Percentiles rank a stretch among this genome's conserved stretches.
These are phyloP conservation scores for Fusarium ramigenum DNA, from an alignment of 2,329 filamentous ascomycete species.

Conservation along the genomic window DNA sequence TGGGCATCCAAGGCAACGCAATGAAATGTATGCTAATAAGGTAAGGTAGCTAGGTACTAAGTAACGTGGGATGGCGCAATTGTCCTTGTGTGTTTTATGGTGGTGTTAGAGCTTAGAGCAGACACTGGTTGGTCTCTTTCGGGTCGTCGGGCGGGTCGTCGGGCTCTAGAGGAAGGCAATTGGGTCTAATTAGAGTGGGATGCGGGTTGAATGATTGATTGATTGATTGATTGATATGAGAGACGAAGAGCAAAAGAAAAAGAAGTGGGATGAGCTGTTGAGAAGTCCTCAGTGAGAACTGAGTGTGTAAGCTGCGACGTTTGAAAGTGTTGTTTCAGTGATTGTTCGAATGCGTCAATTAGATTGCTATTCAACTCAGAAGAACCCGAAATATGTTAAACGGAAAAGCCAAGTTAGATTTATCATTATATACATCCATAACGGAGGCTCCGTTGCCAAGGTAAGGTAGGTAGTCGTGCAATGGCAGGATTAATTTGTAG, in stretches of 20 bases:
- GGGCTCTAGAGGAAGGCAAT: conserved; percentile 6
- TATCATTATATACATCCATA: neutral
- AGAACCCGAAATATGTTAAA: neutral
- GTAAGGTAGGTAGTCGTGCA: neutral
- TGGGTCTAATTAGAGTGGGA: conserved; percentile 19
- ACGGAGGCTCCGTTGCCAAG: neutral
- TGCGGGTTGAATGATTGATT: conserved; percentile 16
- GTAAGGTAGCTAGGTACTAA: neutral
- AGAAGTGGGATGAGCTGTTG: conserved; percentile 28
- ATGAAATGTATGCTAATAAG: conserved; percentile 2
- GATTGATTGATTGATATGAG: conserved; percentile 8
- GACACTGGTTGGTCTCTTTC: conserved; percentile 27
- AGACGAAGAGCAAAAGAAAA: neutral
- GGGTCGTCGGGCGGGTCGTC: conserved; percentile 41
- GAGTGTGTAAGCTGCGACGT: conserved; percentile 7
- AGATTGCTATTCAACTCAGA: neutral
- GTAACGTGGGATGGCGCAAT: conserved; percentile 36
- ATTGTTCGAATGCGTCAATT: neutral
- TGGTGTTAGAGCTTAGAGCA: neutral
- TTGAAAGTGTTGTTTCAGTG: neutral
- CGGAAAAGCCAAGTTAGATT: neutral
- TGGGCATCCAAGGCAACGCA: conserved; percentile 26
- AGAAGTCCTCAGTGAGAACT: neutral
- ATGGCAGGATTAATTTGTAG: neutral
- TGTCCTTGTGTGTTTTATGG: neutral